Percentiles rank a stretch among this genome's conserved stretches.
These are phyloP conservation scores for Coemansia erecta DNA, from an alignment of 192 early-diverging fungal species.

Conservation along the genomic window DNA sequence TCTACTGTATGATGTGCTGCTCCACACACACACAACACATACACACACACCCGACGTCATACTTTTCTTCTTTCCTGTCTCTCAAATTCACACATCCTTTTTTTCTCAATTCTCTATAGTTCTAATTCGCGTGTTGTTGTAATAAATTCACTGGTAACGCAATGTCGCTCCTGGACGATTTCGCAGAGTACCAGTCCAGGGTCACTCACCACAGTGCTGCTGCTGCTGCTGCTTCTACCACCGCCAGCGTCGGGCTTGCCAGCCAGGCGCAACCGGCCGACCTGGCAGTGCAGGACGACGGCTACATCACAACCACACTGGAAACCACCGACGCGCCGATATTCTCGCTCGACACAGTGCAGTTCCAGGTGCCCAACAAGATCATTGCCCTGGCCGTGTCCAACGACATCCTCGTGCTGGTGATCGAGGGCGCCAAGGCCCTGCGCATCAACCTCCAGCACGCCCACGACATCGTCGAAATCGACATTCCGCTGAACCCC, in stretches of 20 bases:
- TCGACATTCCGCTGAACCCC: constrained; percentile 29
- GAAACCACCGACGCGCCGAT: constrained; percentile 54
- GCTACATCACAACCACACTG: constrained; percentile 43
- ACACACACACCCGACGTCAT: no score
- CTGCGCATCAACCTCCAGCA: constrained; percentile 90
- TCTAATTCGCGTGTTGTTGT: background rate
- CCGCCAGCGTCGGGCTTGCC: constrained; percentile 7
- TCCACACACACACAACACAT: no score
- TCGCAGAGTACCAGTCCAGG: constrained; percentile 46
- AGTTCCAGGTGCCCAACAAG: constrained; percentile 79
- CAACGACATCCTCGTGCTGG: constrained; percentile 81
- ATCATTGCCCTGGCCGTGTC: constrained; percentile 75
- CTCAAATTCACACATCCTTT: background rate
- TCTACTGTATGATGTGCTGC: no score
- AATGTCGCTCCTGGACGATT: constrained; percentile 54
- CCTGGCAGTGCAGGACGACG: constrained; percentile 16
- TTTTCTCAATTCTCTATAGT: no score
- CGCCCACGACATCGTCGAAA: constrained; percentile 57
- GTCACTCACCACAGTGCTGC: background rate
- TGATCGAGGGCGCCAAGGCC: constrained; percentile 69
- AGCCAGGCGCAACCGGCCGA: no score
- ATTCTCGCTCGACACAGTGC: constrained; percentile 85
- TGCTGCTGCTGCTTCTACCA: no score
- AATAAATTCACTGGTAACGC: background rate
- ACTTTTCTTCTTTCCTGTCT: constrained; percentile 6